Evolutionary conservation across 805 yeast genomes (phyloP), one percentile per base, ranked within the genome.

Genomic region (Groenewaldozyma salmanticensis): DNA sequence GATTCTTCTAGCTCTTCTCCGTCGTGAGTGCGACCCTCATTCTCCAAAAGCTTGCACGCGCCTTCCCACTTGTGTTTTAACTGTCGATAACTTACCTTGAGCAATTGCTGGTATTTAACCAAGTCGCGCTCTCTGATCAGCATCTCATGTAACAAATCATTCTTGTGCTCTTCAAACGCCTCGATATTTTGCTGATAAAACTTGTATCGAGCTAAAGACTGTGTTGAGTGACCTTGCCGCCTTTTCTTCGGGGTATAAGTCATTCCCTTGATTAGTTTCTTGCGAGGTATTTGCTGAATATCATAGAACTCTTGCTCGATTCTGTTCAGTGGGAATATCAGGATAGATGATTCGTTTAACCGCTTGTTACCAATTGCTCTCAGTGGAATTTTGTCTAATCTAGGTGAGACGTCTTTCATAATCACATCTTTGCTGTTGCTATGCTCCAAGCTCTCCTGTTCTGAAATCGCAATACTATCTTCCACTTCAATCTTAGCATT

Each of bases 291-390:
- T 7, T 27, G 35, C 27, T 35, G 29, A 22, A 48, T 35, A 11
- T 44, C 50, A 9, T 40, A 21, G 40, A 50, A 49, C 38, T 38
- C 54, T 33, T 42, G 46, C 44, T 42, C 52, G 16, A 43, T 31
- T n/a, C 45, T 31, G 31, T 38, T 49, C 36, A 50, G 37, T 4
- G 52, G 44, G 43, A 41, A 34, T n/a, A 4, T 19, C 15, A 38
- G 44, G 19, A 22, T 27, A 17, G 36, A 18, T 18, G 24, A 33
- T 18, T 15, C 21, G n/a, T n/a, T n/a, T n/a, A n/a, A n/a, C n/a
- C n/a, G n/a, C n/a, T n/a, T n/a, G n/a, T n/a, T n/a, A n/a, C n/a
- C n/a, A n/a, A n/a, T n/a, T n/a, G n/a, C n/a, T n/a, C n/a, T n/a
- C n/a, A n/a, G n/a, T n/a, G n/a, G n/a, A n/a, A n/a, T n/a, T n/a